Percentiles rank a stretch among this genome's conserved stretches.
Evolutionary conservation across 148 eudicot genomes (phyloP).

Genomic region (Bassia scoparia): DNA sequence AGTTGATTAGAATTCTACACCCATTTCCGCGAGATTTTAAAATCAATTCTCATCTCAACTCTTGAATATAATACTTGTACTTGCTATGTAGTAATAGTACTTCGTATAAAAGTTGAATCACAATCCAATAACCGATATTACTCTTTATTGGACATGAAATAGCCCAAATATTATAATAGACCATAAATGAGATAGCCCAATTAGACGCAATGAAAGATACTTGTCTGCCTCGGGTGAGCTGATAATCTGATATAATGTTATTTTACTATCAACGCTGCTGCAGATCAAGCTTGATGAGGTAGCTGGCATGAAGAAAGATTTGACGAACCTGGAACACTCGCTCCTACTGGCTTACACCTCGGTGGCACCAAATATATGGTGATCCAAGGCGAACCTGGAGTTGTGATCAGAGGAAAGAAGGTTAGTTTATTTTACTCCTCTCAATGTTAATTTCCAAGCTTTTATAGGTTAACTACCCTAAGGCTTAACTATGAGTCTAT

Average conservation of each 20-base stretch:
- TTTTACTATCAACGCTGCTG: neutral
- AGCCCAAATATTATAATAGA: no score
- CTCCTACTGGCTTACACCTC: conserved; percentile 59
- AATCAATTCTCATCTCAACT: no score
- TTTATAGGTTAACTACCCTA: neutral
- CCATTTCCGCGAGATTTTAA: no score
- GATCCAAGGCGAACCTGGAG: conserved; percentile 57
- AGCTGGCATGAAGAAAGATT: conserved; percentile 38
- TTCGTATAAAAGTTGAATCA: no score
- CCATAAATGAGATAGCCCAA: no score
- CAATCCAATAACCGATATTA: no score
- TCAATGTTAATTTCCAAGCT: neutral
- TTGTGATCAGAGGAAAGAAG: conserved; percentile 63
- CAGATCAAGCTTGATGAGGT: conserved; percentile 27
- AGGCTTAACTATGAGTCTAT: neutral
- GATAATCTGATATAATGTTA: no score
- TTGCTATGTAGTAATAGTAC: no score
- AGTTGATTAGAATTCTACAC: no score
- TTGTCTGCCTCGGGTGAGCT: neutral
- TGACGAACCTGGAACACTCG: conserved; percentile 52
- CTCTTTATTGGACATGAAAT: no score
- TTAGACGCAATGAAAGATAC: no score
- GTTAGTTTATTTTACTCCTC: conserved; percentile 5
- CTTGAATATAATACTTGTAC: no score
- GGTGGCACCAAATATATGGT: conserved; percentile 66